Conservation (phyloP, 2,329 filamentous ascomycete species). For the Lachnellula cervina region DNA sequence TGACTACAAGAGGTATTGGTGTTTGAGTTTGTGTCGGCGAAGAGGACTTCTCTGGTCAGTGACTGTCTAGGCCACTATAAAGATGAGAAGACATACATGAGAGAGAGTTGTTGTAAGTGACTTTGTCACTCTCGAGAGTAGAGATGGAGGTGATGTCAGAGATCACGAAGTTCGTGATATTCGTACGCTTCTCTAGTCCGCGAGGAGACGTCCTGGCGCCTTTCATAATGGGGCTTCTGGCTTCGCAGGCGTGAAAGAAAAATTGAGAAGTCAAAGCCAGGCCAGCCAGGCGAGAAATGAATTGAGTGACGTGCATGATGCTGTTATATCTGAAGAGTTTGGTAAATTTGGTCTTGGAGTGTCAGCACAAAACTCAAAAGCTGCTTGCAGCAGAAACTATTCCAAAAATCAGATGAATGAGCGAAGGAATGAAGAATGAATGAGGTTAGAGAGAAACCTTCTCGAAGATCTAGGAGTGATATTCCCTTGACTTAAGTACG, state of each 20-base stretch:
- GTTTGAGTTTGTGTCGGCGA: constrained; percentile 28
- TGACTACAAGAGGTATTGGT: constrained; percentile 23
- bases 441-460: too few species aligned
- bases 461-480: too few species aligned
- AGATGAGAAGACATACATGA: constrained; percentile 8
- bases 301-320: neutral
- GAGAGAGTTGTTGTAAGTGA: constrained; percentile 10
- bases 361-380: neutral
- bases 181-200: neutral
- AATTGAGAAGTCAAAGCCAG: constrained; percentile 1
- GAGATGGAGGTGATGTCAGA: constrained; percentile 9
- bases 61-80: too few species aligned
- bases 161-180: constrained; percentile 13
- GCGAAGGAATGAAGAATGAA: too few species aligned
- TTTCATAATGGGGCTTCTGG: neutral
- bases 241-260: neutral
- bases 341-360: neutral
- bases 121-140: neutral
- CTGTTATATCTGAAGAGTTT: neutral
- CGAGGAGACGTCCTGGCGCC: neutral
- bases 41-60: constrained; percentile 16
- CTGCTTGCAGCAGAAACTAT: too few species aligned
- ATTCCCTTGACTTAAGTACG: too few species aligned
- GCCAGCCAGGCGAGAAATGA: neutral
- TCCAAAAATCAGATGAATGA: too few species aligned